Percentiles rank a stretch among this genome's conserved stretches.
Evolutionary conservation across 768 basidiomycete species (phyloP).

Genomic region (Serendipita sp.): DNA sequence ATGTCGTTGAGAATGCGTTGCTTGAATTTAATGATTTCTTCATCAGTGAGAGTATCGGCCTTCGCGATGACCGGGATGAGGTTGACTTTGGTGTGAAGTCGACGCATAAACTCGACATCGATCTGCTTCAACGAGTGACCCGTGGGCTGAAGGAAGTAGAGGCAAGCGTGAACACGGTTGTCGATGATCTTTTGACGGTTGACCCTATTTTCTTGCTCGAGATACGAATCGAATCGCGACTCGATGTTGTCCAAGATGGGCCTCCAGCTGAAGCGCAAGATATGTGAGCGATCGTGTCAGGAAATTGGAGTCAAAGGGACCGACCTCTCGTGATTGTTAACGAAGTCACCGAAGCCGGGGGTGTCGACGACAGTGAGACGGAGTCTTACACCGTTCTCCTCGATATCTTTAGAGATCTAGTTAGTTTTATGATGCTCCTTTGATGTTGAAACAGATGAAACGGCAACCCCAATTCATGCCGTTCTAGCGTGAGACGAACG

Average conservation of each 20-base stretch:
- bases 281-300: background rate
- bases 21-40: constrained; percentile 88
- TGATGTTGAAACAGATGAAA: constrained; percentile 1
- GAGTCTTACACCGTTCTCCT: constrained; percentile 93
- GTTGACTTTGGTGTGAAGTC: constrained; percentile 94
- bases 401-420: constrained; percentile 58
- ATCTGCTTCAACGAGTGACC: constrained; percentile 99
- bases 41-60: constrained; percentile 93
- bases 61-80: constrained; percentile 98
- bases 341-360: constrained; percentile 97
- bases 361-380: constrained; percentile 99
- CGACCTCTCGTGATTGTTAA: constrained; percentile 96
- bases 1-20: constrained; percentile 86
- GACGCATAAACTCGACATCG: constrained; percentile 97
- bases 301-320: constrained; percentile 12
- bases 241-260: constrained; percentile 98
- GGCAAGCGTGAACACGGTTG: constrained; percentile 95
- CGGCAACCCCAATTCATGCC: background rate
- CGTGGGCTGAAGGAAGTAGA: constrained; percentile 98
- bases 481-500: background rate
- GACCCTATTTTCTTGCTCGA: constrained; percentile 97
- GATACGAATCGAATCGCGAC: constrained; percentile 89
- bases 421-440: background rate
- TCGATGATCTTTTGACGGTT: constrained; percentile 87
- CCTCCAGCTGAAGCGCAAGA: constrained; percentile 56